These are phyloP conservation scores for Talaromyces thailandensis DNA, from an alignment of 495 filamentous ascomycete species.

Conservation along the genomic window DNA sequence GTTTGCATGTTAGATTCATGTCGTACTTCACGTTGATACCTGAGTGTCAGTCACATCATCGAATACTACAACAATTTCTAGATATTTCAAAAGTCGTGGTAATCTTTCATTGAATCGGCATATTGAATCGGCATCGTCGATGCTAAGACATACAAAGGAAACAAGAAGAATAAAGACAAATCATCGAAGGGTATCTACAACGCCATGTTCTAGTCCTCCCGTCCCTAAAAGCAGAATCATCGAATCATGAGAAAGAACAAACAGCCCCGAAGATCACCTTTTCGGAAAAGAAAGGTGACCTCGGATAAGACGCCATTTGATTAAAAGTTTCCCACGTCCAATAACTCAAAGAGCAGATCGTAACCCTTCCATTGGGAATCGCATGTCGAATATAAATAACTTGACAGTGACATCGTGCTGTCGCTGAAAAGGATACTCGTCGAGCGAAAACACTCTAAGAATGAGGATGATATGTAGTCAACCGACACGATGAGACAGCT, in stretches of 20 bases:
- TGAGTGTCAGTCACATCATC: background rate
- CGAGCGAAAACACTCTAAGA: background rate
- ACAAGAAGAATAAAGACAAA: slow-evolving; percentile 8
- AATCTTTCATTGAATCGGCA: slow-evolving; percentile 7
- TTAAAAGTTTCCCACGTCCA: background rate
- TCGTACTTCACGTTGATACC: slow-evolving; percentile 3
- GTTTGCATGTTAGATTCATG: background rate
- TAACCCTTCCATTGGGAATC: background rate
- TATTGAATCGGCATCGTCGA: background rate
- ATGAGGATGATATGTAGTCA: background rate
- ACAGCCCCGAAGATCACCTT: background rate
- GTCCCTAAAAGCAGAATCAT: slow-evolving; percentile 1
- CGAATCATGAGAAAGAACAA: background rate
- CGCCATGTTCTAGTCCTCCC: slow-evolving; percentile 30
- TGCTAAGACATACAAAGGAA: slow-evolving; percentile 1
- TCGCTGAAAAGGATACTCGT: background rate
- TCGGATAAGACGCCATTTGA: background rate
- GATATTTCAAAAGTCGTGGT: slow-evolving; percentile 18
- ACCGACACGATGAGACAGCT: background rate
- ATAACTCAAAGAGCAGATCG: background rate
- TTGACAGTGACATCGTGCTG: background rate
- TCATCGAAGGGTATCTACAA: slow-evolving; percentile 41
- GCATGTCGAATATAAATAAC: background rate
- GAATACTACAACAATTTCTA: slow-evolving; percentile 1
- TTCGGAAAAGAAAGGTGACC: background rate